Evolutionary conservation across 225 moss, liverwort and hornwort species (phyloP).

Genomic region (Lunularia cruciata): DNA sequence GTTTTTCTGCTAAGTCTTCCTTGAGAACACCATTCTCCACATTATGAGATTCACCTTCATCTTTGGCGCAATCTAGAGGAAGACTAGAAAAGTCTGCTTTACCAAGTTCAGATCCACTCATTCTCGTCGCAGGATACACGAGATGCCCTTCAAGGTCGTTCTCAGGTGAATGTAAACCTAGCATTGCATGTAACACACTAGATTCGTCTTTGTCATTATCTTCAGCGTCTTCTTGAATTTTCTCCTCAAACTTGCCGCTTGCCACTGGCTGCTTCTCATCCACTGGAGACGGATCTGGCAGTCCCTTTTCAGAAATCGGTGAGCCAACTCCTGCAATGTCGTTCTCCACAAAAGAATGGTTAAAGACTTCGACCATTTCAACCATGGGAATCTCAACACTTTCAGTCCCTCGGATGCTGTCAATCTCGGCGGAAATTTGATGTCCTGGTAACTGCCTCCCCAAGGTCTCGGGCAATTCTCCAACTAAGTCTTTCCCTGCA

Average conservation of each 20-base stretch:
- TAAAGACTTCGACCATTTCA: no score
- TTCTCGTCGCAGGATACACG: neutral
- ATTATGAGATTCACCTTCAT: neutral
- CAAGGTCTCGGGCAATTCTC: neutral
- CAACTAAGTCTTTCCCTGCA: neutral
- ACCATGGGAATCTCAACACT: no score
- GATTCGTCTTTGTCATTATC: neutral
- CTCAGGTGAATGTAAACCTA: neutral
- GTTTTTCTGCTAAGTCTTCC: neutral
- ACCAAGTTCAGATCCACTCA: neutral
- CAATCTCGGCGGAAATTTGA: no score
- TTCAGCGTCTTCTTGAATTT: neutral
- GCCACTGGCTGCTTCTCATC: neutral
- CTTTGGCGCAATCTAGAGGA: neutral
- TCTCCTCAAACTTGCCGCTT: neutral
- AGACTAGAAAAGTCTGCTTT: neutral
- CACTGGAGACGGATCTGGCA: neutral
- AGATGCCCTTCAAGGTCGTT: no score
- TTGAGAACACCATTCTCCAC: neutral
- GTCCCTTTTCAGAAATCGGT: neutral
- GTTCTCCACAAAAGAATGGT: neutral
- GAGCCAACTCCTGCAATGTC: neutral
- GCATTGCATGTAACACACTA: neutral
- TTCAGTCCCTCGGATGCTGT: no score
- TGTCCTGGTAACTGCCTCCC: no score